These are phyloP conservation scores for Immersiporthe knoxdaviesiana DNA, from an alignment of 2,329 filamentous ascomycete species.

Conservation along the genomic window DNA sequence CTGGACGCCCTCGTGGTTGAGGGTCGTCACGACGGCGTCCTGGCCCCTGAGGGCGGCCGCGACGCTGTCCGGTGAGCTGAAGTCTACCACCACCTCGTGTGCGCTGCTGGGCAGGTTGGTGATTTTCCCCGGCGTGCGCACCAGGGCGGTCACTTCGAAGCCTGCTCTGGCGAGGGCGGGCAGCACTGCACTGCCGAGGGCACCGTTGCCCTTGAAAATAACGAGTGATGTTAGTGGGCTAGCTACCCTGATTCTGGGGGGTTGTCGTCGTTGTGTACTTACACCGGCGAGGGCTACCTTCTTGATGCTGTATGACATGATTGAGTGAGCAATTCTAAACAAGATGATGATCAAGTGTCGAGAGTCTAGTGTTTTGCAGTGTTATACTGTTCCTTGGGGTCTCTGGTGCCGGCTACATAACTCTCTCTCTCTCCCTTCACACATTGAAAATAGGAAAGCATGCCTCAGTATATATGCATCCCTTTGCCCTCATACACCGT, in stretches of 20 bases:
- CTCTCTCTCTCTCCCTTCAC: too few relatives aligned
- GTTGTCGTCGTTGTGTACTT: slow-evolving; percentile 20
- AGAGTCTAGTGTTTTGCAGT: background rate
- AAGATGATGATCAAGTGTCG: background rate
- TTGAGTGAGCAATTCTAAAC: background rate
- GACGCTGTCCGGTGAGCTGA: slow-evolving; percentile 41
- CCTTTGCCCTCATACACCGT: background rate
- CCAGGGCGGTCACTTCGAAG: slow-evolving; percentile 43
- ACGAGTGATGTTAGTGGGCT: background rate
- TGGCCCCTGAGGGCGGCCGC: slow-evolving; percentile 54
- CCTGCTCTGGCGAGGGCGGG: slow-evolving; percentile 14
- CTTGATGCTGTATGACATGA: slow-evolving; percentile 36
- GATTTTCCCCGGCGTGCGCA: slow-evolving; percentile 34
- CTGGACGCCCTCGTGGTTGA: slow-evolving; percentile 40
- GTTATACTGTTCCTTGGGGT: background rate
- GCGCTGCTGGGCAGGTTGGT: slow-evolving; percentile 33
- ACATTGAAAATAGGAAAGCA: background rate
- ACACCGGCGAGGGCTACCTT: slow-evolving; percentile 46
- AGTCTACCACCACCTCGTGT: slow-evolving; percentile 40
- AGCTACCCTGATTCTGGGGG: background rate
- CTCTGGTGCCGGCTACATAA: too few relatives aligned
- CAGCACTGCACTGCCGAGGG: slow-evolving; percentile 37
- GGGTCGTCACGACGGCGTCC: slow-evolving; percentile 60
- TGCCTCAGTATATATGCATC: background rate
- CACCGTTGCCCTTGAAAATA: slow-evolving; percentile 35